These are phyloP conservation scores for Solanum chaucha DNA, from an alignment of 257 asterid species.

Conservation along the genomic window DNA sequence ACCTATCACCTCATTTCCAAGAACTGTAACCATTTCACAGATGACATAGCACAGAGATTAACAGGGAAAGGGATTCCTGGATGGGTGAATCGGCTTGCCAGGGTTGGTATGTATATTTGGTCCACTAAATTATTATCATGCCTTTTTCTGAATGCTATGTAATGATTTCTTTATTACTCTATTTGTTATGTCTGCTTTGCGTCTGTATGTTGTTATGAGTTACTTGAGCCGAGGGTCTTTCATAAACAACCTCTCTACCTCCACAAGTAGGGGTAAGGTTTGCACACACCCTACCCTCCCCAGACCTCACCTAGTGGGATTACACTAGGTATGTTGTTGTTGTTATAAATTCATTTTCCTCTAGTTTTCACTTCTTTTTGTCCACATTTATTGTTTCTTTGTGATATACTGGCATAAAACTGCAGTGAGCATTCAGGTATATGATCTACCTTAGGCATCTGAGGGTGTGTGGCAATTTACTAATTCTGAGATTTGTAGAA, in stretches of 20 bases:
- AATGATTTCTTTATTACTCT: background rate
- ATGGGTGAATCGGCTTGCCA: slow-evolving; percentile 46
- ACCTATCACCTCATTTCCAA: slow-evolving; percentile 44
- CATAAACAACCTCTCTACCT: background rate
- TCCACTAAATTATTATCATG: background rate
- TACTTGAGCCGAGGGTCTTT: background rate
- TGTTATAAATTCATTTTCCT: background rate
- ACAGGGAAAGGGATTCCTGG: slow-evolving; percentile 42
- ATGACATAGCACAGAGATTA: slow-evolving; percentile 31
- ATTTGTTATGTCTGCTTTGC: background rate
- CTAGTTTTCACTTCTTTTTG: background rate
- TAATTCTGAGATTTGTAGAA: background rate
- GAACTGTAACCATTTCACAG: slow-evolving; percentile 46
- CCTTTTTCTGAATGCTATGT: background rate
- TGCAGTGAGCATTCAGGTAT: background rate
- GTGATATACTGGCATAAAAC: background rate
- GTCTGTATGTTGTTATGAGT: background rate
- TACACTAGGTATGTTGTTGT: background rate
- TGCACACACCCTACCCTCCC: background rate
- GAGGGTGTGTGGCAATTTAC: background rate
- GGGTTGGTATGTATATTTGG: background rate
- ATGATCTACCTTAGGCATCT: background rate
- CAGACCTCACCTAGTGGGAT: background rate
- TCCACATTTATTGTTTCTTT: background rate
- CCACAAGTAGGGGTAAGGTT: background rate